Evolutionary conservation across 352 stramenopile genomes (phyloP).

Genomic region (Pythium rhizo-oryzae): DNA sequence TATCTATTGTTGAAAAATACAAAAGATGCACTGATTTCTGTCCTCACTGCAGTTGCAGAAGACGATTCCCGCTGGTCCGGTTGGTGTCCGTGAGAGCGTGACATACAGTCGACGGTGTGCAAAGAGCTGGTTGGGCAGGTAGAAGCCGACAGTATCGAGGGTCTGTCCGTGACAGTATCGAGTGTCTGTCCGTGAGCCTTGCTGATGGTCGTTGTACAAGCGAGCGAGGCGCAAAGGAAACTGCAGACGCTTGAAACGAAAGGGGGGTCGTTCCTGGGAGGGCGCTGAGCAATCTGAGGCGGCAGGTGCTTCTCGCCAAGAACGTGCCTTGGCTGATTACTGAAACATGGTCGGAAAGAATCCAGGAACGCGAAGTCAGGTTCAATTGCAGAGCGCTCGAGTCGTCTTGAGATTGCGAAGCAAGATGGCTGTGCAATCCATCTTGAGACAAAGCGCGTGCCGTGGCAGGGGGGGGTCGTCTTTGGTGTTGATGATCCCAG

Average conservation of each 20-base stretch:
- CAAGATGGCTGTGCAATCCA: constrained; percentile 18
- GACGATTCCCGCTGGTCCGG: no score
- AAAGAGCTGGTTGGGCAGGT: constrained; percentile 16
- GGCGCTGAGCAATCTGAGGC: constrained; percentile 27
- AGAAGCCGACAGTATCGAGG: constrained; percentile 23
- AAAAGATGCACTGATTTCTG: neutral
- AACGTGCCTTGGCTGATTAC: constrained; percentile 24
- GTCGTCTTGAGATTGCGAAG: constrained; percentile 26
- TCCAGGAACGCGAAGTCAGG: constrained; percentile 11
- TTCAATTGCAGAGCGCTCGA: constrained; percentile 28
- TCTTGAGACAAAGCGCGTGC: no score
- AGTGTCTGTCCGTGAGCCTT: constrained; percentile 31
- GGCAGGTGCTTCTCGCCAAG: constrained; percentile 16
- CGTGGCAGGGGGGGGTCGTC: no score
- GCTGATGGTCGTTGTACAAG: constrained; percentile 34
- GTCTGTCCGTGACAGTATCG: no score
- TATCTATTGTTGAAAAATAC: neutral
- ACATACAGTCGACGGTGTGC: constrained; percentile 3
- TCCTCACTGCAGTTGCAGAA: no score
- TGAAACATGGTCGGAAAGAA: constrained; percentile 20
- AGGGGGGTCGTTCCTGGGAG: constrained; percentile 15
- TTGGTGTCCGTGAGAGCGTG: no score
- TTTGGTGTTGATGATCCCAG: no score
- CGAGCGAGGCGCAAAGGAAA: constrained; percentile 30
- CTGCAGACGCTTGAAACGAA: constrained; percentile 27